These are phyloP conservation scores for Begonia fuchsioides DNA, from an alignment of 306 rosid species.

Conservation along the genomic window DNA sequence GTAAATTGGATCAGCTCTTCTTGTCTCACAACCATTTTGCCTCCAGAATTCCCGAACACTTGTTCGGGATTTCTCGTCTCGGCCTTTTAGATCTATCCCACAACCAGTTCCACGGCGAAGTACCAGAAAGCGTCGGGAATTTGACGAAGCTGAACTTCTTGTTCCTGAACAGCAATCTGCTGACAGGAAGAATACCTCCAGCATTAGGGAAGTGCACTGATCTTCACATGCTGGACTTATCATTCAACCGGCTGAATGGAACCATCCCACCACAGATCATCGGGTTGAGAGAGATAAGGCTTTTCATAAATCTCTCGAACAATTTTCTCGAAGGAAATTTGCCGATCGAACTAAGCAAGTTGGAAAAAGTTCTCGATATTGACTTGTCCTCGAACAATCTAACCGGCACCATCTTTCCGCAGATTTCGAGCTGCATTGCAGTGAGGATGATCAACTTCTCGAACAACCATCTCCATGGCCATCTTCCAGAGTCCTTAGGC, in stretches of 20 bases:
- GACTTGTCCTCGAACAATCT: slow-evolving; percentile 52
- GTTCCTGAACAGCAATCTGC: slow-evolving; percentile 54
- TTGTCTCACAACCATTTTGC: slow-evolving; percentile 37
- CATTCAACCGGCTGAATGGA: slow-evolving; percentile 43
- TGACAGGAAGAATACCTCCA: slow-evolving; percentile 45
- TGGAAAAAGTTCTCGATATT: slow-evolving; percentile 47
- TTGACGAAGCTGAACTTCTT: slow-evolving; percentile 21
- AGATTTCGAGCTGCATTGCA: slow-evolving; percentile 54
- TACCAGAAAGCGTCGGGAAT: slow-evolving; percentile 40
- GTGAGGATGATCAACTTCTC: slow-evolving; percentile 34
- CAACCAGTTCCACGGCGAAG: slow-evolving; percentile 32
- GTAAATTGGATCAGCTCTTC: slow-evolving; percentile 36
- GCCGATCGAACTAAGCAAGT: slow-evolving; percentile 57
- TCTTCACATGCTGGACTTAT: slow-evolving; percentile 52
- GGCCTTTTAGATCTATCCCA: slow-evolving; percentile 52
- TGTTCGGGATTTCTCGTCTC: slow-evolving; percentile 19
- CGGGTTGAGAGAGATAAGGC: slow-evolving; percentile 47
- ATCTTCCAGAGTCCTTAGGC: slow-evolving; percentile 39
- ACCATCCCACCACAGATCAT: slow-evolving; percentile 29
- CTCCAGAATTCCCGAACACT: slow-evolving; percentile 21
- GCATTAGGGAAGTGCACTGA: slow-evolving; percentile 31
- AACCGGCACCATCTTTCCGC: slow-evolving; percentile 37
- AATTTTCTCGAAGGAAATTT: slow-evolving; percentile 48
- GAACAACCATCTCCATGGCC: slow-evolving; percentile 34
- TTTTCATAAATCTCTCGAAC: slow-evolving; percentile 51